A percentile compares a stretch with the other conserved stretches of the same genome.
These are phyloP conservation scores for Yarrowia alimentaria DNA, from an alignment of 805 yeast genomes.

Conservation along the genomic window DNA sequence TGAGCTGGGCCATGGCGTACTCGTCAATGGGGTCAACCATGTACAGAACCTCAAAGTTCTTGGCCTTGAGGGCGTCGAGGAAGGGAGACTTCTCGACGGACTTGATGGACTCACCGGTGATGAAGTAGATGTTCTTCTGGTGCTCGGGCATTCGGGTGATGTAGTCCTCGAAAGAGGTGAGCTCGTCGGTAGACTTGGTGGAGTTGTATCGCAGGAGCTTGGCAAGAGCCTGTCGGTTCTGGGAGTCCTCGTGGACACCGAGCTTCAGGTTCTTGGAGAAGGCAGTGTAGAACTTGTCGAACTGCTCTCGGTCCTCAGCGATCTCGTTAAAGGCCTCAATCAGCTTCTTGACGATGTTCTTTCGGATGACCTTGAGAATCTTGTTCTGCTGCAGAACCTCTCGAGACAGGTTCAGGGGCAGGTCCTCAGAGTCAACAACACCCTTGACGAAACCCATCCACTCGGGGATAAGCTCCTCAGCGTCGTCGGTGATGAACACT, in stretches of 20 bases:
- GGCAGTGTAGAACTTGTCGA: constrained; percentile 96
- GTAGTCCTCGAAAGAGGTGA: constrained; percentile 92
- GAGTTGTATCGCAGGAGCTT: constrained; percentile 96
- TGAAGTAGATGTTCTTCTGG: constrained; percentile 98
- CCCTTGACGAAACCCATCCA: constrained; percentile 98
- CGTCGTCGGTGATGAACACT: constrained; percentile 99
- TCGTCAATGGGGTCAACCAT: constrained; percentile 99
- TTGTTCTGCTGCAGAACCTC: constrained; percentile 99
- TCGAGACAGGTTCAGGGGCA: constrained; percentile 99
- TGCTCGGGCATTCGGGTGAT: constrained; percentile 99
- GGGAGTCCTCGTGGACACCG: constrained; percentile 98
- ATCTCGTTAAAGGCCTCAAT: constrained; percentile 99
- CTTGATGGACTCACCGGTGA: constrained; percentile 98
- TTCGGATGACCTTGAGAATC: constrained; percentile 98
- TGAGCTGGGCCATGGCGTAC: constrained; percentile 98
- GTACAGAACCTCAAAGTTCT: constrained; percentile 97
- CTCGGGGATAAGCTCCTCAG: constrained; percentile 98
- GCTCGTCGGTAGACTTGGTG: constrained; percentile 90
- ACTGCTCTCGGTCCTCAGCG: constrained; percentile 98
- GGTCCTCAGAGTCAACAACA: constrained; percentile 99
- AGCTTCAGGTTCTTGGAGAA: constrained; percentile 97
- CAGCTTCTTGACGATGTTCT: constrained; percentile 97
- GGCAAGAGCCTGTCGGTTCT: constrained; percentile 93
- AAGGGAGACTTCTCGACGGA: constrained; percentile 99
- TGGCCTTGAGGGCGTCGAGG: constrained; percentile 97